phyloP scores from a whole-genome alignment of 257 asterid species.

The Echium plantagineum region DNA sequence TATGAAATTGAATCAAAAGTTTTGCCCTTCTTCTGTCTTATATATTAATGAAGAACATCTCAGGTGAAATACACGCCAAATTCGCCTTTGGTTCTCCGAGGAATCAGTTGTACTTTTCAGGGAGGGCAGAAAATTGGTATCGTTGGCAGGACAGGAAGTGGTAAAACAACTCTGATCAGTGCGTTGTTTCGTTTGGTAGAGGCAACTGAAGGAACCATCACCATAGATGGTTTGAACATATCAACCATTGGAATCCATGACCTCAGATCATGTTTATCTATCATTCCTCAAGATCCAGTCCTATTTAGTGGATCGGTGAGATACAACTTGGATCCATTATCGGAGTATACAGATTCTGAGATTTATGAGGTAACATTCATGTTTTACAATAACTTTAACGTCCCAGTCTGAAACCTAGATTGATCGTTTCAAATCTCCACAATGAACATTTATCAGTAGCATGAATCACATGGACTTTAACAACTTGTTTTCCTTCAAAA shows the following conservation, averaged over 20 bases:
- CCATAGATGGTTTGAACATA: slow-evolving; percentile 74
- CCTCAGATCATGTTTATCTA: slow-evolving; percentile 75
- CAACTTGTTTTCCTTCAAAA: too few relatives aligned
- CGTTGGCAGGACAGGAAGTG: slow-evolving; percentile 31
- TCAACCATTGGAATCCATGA: slow-evolving; percentile 85
- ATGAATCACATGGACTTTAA: too few relatives aligned
- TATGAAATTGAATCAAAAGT: not conserved
- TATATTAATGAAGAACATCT: not conserved
- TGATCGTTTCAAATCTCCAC: too few relatives aligned
- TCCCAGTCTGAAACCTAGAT: too few relatives aligned
- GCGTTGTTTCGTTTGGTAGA: slow-evolving; percentile 47
- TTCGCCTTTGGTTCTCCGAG: slow-evolving; percentile 24
- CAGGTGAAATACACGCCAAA: slow-evolving; percentile 21
- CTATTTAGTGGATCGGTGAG: slow-evolving; percentile 93
- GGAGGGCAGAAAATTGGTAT: slow-evolving; percentile 28
- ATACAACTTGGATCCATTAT: slow-evolving; percentile 83
- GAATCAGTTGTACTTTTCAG: slow-evolving; percentile 19
- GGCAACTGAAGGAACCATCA: slow-evolving; percentile 76
- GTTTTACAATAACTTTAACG: not conserved
- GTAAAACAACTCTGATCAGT: slow-evolving; percentile 26
- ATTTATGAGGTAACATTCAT: slow-evolving; percentile 63
- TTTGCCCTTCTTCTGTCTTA: not conserved
- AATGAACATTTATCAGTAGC: too few relatives aligned
- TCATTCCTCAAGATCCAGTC: slow-evolving; percentile 94
- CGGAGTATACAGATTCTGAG: slow-evolving; percentile 71